These are phyloP conservation scores for Penicillium polonicum DNA, from an alignment of 2,329 filamentous ascomycete genomes.

Conservation along the genomic window DNA sequence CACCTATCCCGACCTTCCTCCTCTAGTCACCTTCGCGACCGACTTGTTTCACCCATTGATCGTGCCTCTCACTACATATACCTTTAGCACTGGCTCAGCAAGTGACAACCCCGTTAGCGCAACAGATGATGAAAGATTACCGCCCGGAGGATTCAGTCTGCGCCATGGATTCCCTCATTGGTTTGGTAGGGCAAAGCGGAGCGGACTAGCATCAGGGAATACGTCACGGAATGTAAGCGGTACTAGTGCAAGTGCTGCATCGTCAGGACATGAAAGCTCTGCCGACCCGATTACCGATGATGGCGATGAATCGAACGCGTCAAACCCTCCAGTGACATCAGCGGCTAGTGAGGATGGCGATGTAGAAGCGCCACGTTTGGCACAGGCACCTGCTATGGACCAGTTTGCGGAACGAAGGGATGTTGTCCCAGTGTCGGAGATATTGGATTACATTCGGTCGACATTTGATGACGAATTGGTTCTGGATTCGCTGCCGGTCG, in stretches of 20 bases:
- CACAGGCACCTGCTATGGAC: constrained; percentile 14
- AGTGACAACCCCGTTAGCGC: constrained; percentile 77
- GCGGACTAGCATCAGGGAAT: constrained; percentile 33
- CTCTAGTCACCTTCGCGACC: constrained; percentile 81
- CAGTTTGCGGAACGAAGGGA: constrained; percentile 31
- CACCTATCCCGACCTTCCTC: constrained; percentile 74
- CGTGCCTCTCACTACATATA: constrained; percentile 90
- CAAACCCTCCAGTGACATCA: background rate
- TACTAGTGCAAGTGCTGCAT: constrained; percentile 30
- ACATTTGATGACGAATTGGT: constrained; percentile 76
- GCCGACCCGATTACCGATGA: background rate
- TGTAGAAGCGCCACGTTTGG: constrained; percentile 2
- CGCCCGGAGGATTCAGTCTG: constrained; percentile 86
- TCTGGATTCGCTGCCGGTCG: constrained; percentile 74
- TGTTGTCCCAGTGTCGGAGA: constrained; percentile 60
- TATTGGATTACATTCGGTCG: constrained; percentile 77
- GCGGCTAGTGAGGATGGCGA: constrained; percentile 1
- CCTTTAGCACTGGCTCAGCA: constrained; percentile 77
- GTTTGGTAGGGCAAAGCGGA: constrained; percentile 66
- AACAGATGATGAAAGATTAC: constrained; percentile 76
- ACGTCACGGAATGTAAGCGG: constrained; percentile 47
- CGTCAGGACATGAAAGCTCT: background rate
- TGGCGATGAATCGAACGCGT: constrained; percentile 1
- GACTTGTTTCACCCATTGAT: constrained; percentile 95
- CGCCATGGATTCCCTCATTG: constrained; percentile 87